Evolutionary conservation across 768 basidiomycete species (phyloP).

Genomic region (Asterophora parasitica): DNA sequence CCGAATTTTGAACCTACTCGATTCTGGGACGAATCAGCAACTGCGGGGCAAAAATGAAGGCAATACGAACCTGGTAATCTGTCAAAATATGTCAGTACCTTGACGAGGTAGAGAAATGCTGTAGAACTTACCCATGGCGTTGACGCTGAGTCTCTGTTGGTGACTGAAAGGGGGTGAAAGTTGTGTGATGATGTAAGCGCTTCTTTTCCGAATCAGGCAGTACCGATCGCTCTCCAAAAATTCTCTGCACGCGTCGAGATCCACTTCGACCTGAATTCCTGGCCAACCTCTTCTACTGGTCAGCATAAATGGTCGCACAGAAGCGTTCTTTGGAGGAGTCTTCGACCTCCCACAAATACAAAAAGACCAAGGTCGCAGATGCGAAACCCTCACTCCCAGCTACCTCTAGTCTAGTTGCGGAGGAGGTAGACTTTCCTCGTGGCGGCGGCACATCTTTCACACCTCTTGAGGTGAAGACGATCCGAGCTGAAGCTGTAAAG

Average conservation of each 20-base stretch:
- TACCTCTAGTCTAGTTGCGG: constrained; percentile 34
- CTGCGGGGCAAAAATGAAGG: not conserved
- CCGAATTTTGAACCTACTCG: constrained; percentile 95
- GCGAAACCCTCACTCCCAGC: constrained; percentile 22
- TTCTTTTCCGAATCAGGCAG: constrained; percentile 5
- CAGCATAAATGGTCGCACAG: constrained; percentile 38
- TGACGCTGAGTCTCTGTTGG: not conserved
- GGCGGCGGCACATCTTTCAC: constrained; percentile 91
- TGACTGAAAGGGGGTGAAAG: not conserved
- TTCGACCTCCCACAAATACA: constrained; percentile 43
- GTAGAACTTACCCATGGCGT: constrained; percentile 31
- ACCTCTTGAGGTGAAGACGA: constrained; percentile 81
- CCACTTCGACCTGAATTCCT: not conserved
- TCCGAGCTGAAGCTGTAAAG: constrained; percentile 76
- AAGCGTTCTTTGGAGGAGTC: constrained; percentile 63
- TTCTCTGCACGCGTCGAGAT: constrained; percentile 12
- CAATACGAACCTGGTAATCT: constrained; percentile 64
- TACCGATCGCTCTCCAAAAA: constrained; percentile 21
- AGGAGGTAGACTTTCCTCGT: constrained; percentile 92
- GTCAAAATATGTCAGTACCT: constrained; percentile 10
- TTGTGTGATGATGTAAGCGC: constrained; percentile 20
- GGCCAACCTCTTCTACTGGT: not conserved
- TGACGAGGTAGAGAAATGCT: not conserved
- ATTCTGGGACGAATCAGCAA: constrained; percentile 51
- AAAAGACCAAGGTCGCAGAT: constrained; percentile 52